Evolutionary conservation across 2,329 filamentous ascomycete genomes (phyloP).

Genomic region (Westerdykella aurantiaca): DNA sequence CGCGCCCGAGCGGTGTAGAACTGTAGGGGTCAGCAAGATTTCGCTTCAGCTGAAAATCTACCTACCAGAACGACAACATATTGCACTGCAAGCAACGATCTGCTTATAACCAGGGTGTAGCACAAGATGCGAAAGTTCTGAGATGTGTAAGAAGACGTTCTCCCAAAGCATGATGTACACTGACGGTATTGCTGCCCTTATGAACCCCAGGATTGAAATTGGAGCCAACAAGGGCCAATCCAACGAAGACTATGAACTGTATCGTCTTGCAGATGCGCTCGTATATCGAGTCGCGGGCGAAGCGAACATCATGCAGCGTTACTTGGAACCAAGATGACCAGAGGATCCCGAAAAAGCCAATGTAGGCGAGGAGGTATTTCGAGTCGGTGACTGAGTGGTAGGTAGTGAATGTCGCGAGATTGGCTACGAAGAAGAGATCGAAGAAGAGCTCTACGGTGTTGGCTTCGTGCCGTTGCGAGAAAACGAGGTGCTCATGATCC

Average conservation of each 20-base stretch:
- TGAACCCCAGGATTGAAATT: conserved; percentile 28
- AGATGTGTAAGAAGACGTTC: not conserved
- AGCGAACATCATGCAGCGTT: conserved; percentile 38
- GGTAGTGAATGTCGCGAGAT: conserved; percentile 37
- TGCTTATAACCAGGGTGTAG: conserved; percentile 31
- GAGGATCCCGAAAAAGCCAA: conserved; percentile 37
- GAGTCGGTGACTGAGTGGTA: conserved; percentile 36
- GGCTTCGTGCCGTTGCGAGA: conserved; percentile 37
- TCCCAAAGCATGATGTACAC: not conserved
- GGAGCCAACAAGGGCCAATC: conserved; percentile 33
- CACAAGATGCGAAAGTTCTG: conserved; percentile 35
- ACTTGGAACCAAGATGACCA: conserved; percentile 38
- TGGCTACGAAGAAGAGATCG: conserved; percentile 32
- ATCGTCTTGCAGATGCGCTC: conserved; percentile 35
- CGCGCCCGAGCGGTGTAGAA: conserved; percentile 25
- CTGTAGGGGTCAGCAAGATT: conserved; percentile 3
- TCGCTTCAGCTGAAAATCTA: not conserved
- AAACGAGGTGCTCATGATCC: conserved; percentile 32
- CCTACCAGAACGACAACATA: conserved; percentile 30
- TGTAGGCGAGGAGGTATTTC: conserved; percentile 30
- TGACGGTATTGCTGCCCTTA: conserved; percentile 23
- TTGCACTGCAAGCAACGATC: conserved; percentile 28
- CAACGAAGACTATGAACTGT: conserved; percentile 36
- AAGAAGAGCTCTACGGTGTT: conserved; percentile 37
- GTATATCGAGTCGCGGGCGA: conserved; percentile 35